Evolutionary conservation across 2,329 filamentous ascomycete genomes (phyloP).

Genomic region (Lasiodiplodia theobromae): DNA sequence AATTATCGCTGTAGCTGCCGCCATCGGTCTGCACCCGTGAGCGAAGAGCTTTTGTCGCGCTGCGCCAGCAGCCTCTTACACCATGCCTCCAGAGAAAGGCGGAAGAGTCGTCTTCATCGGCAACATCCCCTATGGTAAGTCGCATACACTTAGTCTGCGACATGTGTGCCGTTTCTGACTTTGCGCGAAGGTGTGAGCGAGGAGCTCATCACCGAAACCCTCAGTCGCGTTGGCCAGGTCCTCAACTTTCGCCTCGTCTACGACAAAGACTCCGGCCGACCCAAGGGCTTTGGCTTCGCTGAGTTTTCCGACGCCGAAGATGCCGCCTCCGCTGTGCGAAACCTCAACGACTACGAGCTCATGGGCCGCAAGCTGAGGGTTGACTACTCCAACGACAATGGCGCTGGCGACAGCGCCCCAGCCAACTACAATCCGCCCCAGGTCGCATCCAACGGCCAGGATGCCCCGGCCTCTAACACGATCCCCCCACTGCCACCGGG

Average conservation of each 20-base stretch:
- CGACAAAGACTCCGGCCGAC: conserved; percentile 91
- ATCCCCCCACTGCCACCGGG: conserved; percentile 86
- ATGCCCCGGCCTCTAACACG: conserved; percentile 50
- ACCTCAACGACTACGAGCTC: conserved; percentile 93
- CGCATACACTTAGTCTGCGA: background rate
- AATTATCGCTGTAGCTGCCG: background rate
- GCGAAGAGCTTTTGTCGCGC: background rate
- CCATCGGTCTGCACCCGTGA: background rate
- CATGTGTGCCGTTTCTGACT: conserved; percentile 29
- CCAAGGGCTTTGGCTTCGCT: conserved; percentile 96
- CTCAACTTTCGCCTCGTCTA: conserved; percentile 93
- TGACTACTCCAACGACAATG: conserved; percentile 94
- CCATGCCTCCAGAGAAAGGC: conserved; percentile 73
- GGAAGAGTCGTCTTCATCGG: conserved; percentile 85
- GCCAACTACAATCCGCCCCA: conserved; percentile 51
- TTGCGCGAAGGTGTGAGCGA: conserved; percentile 78
- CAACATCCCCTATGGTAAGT: conserved; percentile 80
- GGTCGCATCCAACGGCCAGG: conserved; percentile 50
- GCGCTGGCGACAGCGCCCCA: conserved; percentile 54
- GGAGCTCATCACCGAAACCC: conserved; percentile 94
- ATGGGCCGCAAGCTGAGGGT: conserved; percentile 94
- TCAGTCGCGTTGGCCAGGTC: conserved; percentile 87
- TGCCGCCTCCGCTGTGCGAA: conserved; percentile 91
- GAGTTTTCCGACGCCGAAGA: conserved; percentile 94
- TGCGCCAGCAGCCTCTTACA: conserved; percentile 23